phyloP scores from a whole-genome alignment of 805 yeast genomes.

The Kluyveromyces lactis region DNA sequence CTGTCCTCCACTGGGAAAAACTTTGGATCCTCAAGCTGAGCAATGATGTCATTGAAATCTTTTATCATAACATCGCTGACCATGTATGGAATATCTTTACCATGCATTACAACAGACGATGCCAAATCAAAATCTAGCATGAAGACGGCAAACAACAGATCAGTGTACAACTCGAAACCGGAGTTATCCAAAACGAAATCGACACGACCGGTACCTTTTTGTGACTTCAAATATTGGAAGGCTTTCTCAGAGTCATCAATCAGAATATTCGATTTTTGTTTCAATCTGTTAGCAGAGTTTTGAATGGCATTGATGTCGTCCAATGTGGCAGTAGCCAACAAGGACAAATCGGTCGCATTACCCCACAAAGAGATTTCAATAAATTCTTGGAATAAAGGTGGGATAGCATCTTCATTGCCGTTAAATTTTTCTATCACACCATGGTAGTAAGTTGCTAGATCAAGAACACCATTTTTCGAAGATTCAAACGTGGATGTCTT shows the following conservation, averaged over 20 bases:
- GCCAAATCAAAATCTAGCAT: conserved; percentile 64
- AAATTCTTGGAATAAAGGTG: conserved; percentile 69
- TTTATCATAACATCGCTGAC: conserved; percentile 89
- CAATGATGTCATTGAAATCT: conserved; percentile 56
- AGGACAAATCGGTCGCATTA: conserved; percentile 89
- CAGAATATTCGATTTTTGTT: conserved; percentile 70
- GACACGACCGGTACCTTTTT: conserved; percentile 38
- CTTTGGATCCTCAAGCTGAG: conserved; percentile 43
- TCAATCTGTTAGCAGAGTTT: conserved; percentile 78
- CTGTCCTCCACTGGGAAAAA: conserved; percentile 41
- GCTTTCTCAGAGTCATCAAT: conserved; percentile 65
- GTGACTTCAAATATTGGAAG: conserved; percentile 42
- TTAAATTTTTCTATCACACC: conserved; percentile 30
- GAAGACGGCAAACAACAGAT: conserved; percentile 56
- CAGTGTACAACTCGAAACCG: conserved; percentile 93
- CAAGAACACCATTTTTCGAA: conserved; percentile 70
- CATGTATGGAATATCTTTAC: conserved; percentile 93
- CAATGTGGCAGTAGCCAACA: conserved; percentile 77
- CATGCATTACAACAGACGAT: conserved; percentile 64
- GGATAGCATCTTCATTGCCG: conserved; percentile 35
- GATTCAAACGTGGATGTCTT: conserved; percentile 70
- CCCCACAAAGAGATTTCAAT: conserved; percentile 94
- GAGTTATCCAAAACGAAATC: conserved; percentile 88
- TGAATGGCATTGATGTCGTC: conserved; percentile 89
- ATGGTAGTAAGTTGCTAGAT: conserved; percentile 60